These are phyloP conservation scores for Floccularia luteovirens DNA, from an alignment of 768 basidiomycete genomes.

Conservation along the genomic window DNA sequence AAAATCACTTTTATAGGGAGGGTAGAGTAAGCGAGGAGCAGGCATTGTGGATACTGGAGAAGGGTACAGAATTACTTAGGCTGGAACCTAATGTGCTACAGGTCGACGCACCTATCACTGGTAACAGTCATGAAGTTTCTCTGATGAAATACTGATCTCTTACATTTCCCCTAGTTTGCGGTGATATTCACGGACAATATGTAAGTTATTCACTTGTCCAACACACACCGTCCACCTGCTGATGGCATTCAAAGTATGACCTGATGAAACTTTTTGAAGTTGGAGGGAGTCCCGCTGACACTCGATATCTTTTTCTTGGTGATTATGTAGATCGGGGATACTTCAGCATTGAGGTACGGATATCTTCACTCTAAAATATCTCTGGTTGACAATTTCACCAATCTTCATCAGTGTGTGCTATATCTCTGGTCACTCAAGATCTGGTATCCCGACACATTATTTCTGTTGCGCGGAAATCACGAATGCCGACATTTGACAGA, in stretches of 20 bases:
- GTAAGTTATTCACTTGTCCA: slow-evolving; percentile 38
- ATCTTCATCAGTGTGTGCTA: slow-evolving; percentile 80
- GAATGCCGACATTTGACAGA: slow-evolving; percentile 98
- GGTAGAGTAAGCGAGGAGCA: slow-evolving; percentile 92
- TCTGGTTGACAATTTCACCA: slow-evolving; percentile 5
- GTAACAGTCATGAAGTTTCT: slow-evolving; percentile 34
- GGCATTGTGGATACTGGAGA: slow-evolving; percentile 88
- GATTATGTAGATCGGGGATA: slow-evolving; percentile 94
- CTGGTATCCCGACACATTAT: slow-evolving; percentile 97
- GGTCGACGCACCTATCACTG: slow-evolving; percentile 97
- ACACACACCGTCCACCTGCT: neutral
- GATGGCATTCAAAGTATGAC: slow-evolving; percentile 55
- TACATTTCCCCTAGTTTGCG: slow-evolving; percentile 60
- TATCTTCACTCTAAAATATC: neutral
- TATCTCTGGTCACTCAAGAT: slow-evolving; percentile 99
- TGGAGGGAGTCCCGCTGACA: slow-evolving; percentile 90
- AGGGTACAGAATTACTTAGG: slow-evolving; percentile 76
- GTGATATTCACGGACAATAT: slow-evolving; percentile 99
- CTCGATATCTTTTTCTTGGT: slow-evolving; percentile 86
- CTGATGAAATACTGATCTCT: neutral
- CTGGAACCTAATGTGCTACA: slow-evolving; percentile 85
- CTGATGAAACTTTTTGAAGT: slow-evolving; percentile 95
- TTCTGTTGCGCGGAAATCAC: slow-evolving; percentile 96
- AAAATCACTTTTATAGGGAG: slow-evolving; percentile 98
- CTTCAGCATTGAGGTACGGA: slow-evolving; percentile 80